These are phyloP conservation scores for Corniculantispora saksenae DNA, from an alignment of 2,329 filamentous ascomycete species.

Conservation along the genomic window DNA sequence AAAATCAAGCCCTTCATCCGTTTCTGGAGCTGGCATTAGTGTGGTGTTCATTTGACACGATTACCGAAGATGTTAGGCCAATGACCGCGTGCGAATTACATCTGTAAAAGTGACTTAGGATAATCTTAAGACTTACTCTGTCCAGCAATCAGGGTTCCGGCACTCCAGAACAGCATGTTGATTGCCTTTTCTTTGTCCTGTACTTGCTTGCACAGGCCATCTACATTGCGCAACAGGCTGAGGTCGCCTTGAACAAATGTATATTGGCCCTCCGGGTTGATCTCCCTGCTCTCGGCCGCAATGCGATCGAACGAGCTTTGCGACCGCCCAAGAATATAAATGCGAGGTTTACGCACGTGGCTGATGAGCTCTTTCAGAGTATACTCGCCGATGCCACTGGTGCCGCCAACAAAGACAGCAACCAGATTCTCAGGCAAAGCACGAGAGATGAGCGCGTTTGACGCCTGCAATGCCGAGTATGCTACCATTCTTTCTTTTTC, in stretches of 20 bases:
- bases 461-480: background rate
- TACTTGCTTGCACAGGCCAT: constrained; percentile 49
- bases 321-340: constrained; percentile 55
- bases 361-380: constrained; percentile 46
- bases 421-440: constrained; percentile 30
- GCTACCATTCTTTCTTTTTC: background rate
- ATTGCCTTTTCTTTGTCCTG: constrained; percentile 42
- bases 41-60: background rate
- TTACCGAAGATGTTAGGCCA: no score
- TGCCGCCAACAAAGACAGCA: constrained; percentile 55
- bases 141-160: constrained; percentile 34
- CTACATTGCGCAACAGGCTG: constrained; percentile 53
- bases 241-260: constrained; percentile 50
- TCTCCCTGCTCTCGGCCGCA: constrained; percentile 39
- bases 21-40: constrained; percentile 42
- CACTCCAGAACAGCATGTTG: constrained; percentile 49
- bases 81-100: no score
- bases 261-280: constrained; percentile 47
- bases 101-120: constrained; percentile 3
- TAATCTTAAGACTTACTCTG: no score
- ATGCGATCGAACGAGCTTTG: constrained; percentile 38
- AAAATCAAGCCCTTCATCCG: constrained; percentile 56
- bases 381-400: constrained; percentile 50
- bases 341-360: constrained; percentile 40
- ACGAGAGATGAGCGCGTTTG: background rate